These are phyloP conservation scores for Petunia axillaris DNA, from an alignment of 257 asterid genomes.

Conservation along the genomic window DNA sequence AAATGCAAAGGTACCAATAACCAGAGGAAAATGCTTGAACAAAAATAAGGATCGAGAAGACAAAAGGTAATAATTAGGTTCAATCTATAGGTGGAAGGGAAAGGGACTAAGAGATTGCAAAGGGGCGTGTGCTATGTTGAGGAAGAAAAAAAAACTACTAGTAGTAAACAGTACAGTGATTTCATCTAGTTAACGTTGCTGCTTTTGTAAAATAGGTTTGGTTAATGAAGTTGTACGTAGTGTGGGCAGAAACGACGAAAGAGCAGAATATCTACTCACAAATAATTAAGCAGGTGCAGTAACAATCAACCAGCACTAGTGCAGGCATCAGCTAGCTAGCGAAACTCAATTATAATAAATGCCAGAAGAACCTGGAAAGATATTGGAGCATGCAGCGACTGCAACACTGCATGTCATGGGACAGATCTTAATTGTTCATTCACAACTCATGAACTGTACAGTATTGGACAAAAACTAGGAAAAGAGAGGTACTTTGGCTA, in stretches of 20 bases:
- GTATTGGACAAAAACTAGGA: slow-evolving; percentile 29
- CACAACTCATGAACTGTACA: not conserved
- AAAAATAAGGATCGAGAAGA: too few relatives aligned
- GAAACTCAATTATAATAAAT: slow-evolving; percentile 6
- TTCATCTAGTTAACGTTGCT: too few relatives aligned
- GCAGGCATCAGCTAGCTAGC: slow-evolving; percentile 19
- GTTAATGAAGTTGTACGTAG: not conserved
- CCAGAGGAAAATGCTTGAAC: too few relatives aligned
- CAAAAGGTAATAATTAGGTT: too few relatives aligned
- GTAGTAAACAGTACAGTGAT: too few relatives aligned
- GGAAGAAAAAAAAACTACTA: too few relatives aligned
- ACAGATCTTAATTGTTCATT: slow-evolving; percentile 26
- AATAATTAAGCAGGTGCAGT: not conserved
- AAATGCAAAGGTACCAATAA: too few relatives aligned
- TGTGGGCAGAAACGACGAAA: slow-evolving; percentile 9
- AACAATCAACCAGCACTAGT: slow-evolving; percentile 18
- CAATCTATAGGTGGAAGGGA: too few relatives aligned
- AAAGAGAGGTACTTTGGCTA: slow-evolving; percentile 17
- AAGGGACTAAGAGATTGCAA: too few relatives aligned
- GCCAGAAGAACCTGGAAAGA: slow-evolving; percentile 20
- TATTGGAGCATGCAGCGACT: not conserved
- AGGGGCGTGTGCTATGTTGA: too few relatives aligned
- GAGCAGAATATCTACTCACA: not conserved
- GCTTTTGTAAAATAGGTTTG: too few relatives aligned
- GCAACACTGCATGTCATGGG: slow-evolving; percentile 33